phyloP scores from a whole-genome alignment of 2,329 filamentous ascomycete species.

The Phialophora expanda region DNA sequence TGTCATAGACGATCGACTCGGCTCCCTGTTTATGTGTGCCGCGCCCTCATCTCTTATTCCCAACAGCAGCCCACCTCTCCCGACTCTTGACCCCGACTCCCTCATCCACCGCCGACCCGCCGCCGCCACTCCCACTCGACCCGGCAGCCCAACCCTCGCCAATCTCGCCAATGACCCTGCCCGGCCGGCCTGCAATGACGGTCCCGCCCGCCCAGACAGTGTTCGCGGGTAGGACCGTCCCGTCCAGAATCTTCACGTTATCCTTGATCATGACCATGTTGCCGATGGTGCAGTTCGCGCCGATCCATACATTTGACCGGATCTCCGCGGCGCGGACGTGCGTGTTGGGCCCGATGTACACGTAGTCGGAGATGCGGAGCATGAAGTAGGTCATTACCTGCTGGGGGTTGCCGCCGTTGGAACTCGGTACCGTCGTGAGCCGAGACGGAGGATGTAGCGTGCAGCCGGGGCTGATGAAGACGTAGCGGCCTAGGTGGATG shows the following conservation, averaged over 20 bases:
- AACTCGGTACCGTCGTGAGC: conserved; percentile 69
- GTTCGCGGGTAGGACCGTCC: conserved; percentile 78
- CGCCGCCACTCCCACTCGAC: conserved; percentile 8
- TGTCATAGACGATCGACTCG: not conserved
- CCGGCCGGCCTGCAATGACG: conserved; percentile 84
- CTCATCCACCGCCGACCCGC: conserved; percentile 34
- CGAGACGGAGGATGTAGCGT: conserved; percentile 83
- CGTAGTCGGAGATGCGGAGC: conserved; percentile 91
- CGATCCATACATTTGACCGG: conserved; percentile 85
- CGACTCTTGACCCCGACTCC: conserved; percentile 36
- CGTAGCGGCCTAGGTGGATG: conserved; percentile 89
- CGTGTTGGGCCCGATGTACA: conserved; percentile 78
- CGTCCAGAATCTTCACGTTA: conserved; percentile 84
- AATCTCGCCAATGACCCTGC: conserved; percentile 79
- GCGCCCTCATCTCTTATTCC: conserved; percentile 36
- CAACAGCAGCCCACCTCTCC: conserved; percentile 39
- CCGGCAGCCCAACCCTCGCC: conserved; percentile 52
- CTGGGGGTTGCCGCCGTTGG: conserved; percentile 18
- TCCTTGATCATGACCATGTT: conserved; percentile 93
- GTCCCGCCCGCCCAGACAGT: conserved; percentile 94
- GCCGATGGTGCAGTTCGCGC: conserved; percentile 74
- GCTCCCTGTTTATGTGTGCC: not conserved
- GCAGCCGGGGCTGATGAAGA: conserved; percentile 79
- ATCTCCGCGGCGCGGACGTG: conserved; percentile 84
- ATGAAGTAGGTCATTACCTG: conserved; percentile 76